Percentiles rank a stretch among this genome's conserved stretches.
These are phyloP conservation scores for Vanderwaltozyma yarrowii DNA, from an alignment of 805 yeast species.

Conservation along the genomic window DNA sequence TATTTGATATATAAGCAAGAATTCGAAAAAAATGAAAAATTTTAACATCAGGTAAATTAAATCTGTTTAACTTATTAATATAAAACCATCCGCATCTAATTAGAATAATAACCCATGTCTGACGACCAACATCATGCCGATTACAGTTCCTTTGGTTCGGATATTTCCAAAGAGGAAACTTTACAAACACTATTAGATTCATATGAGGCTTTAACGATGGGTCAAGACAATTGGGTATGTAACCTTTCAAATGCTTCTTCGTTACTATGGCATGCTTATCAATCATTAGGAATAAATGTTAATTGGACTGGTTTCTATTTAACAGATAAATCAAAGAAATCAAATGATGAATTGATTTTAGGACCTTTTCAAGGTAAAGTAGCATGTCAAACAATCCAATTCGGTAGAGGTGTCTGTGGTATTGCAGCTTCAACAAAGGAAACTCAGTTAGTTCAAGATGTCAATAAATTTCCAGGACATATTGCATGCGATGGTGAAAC, in stretches of 20 bases:
- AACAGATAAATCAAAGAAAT: constrained; percentile 12
- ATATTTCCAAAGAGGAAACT: constrained; percentile 38
- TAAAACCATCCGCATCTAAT: background rate
- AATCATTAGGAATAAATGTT: constrained; percentile 43
- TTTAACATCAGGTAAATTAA: background rate
- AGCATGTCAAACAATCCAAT: constrained; percentile 74
- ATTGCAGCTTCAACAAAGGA: constrained; percentile 48
- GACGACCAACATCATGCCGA: constrained; percentile 57
- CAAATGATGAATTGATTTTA: constrained; percentile 41
- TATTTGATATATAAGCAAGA: no score
- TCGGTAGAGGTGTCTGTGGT: constrained; percentile 91
- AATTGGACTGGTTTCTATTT: constrained; percentile 96
- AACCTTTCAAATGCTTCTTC: constrained; percentile 83
- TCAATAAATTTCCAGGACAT: constrained; percentile 75
- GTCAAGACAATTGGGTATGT: constrained; percentile 75
- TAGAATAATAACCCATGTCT: background rate
- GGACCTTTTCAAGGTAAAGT: constrained; percentile 98
- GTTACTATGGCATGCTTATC: constrained; percentile 80
- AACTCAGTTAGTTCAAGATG: constrained; percentile 75
- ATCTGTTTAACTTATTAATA: background rate
- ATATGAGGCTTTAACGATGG: constrained; percentile 53
- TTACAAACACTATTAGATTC: constrained; percentile 49
- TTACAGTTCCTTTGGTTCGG: constrained; percentile 41
- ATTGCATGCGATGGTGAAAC: constrained; percentile 98
- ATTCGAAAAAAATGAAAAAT: no score